Base-by-base conservation (phyloP, 768 basidiomycete species). In the Mycena indigotica region DNA sequence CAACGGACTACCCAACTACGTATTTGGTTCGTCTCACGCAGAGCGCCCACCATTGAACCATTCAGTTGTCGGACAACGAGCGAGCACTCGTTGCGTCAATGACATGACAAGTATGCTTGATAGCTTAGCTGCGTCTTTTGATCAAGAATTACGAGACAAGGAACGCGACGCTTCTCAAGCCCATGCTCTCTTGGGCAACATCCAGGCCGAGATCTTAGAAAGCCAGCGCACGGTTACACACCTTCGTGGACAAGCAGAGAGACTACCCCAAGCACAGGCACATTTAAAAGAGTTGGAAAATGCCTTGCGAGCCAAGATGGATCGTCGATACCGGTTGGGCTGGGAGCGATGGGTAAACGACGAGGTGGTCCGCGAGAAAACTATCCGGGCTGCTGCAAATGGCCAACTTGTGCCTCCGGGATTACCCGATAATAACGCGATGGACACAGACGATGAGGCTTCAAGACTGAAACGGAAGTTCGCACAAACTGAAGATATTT, bases 301-400 rank as follows among this genome's bases (percentile, higher is more conserved):
- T 17, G 86, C 85, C 58, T 73, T 98, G 28, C 73, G 80, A 25
- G 75, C 75, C 5, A 93, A 90, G 73, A 92, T 97, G 86, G 89
- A 87, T 19, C 82, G 82, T 65, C 79, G 89, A 62, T 93, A 93
- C 74, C 82, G 91, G 50, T 67, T 89, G 24, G 96, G 95, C 2
- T 98, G 90, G 88, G 93, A 96, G 70, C 91, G 90, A 65, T 98
- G 96, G 95, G 74, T 91, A 21, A 86, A 86, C 63, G 89, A 89
- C 55, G 92, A 98, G 74, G 89, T 92, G 67, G 76, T 75, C 29
- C 81, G 95, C 25, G 93, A 96, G 73, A 83, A 77, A 58, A 70
- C 72, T 1, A 85, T 92, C 61, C 82, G 87, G 48, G 84, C 84
- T 38, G 83, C 77, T 2, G 81, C 84, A 0, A 80, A 80, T 50